Evolutionary conservation across 495 filamentous ascomycete species (phyloP).

Genomic region (Podospora pseudopauciseta): DNA sequence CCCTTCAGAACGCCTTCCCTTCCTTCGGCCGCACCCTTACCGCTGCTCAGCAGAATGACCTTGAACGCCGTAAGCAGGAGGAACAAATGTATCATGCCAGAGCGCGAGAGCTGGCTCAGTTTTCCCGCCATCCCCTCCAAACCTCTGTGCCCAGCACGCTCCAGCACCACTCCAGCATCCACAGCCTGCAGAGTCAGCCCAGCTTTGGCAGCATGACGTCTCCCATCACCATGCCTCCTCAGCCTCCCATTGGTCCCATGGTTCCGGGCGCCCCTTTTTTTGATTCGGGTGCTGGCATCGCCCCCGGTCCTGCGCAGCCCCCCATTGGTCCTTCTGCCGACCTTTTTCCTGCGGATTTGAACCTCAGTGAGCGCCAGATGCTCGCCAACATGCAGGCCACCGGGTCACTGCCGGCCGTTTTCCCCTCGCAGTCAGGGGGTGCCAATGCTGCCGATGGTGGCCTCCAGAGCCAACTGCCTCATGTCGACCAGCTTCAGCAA

Average conservation of each 20-base stretch:
- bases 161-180: conserved; percentile 89
- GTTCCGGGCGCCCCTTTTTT: conserved; percentile 60
- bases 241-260: conserved; percentile 61
- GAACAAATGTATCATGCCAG: conserved; percentile 95
- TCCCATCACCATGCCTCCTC: conserved; percentile 72
- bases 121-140: conserved; percentile 56
- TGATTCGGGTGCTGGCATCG: conserved; percentile 48
- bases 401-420: conserved; percentile 35
- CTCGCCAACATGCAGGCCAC: conserved; percentile 37
- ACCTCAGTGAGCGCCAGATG: conserved; percentile 39
- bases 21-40: conserved; percentile 97
- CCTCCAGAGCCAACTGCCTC: conserved; percentile 41
- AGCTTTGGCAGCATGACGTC: conserved; percentile 90
- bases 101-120: conserved; percentile 77
- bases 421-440: conserved; percentile 16
- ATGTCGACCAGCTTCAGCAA: conserved; percentile 43
- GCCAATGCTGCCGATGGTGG: conserved; percentile 29
- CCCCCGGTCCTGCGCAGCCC: conserved; percentile 19
- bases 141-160: conserved; percentile 65
- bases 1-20: conserved; percentile 92
- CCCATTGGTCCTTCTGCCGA: conserved; percentile 32
- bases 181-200: conserved; percentile 93
- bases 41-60: conserved; percentile 93
- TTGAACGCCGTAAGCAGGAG: conserved; percentile 94
- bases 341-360: conserved; percentile 48